These are phyloP conservation scores for Fusarium devonianum DNA, from an alignment of 2,329 filamentous ascomycete species.

Conservation along the genomic window DNA sequence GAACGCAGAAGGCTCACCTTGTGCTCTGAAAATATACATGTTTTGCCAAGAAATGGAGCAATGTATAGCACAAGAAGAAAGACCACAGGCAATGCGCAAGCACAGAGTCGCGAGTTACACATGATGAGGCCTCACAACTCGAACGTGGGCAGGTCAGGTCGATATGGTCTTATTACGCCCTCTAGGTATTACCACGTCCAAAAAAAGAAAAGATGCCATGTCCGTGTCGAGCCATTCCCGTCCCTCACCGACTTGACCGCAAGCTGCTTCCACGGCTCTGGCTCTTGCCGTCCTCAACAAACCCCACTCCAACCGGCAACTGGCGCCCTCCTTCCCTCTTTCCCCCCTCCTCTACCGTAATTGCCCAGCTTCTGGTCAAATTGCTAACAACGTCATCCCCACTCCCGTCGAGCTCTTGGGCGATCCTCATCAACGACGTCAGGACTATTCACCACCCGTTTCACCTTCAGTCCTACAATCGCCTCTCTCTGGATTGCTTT, in stretches of 20 bases:
- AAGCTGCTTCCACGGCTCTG: slow-evolving; percentile 4
- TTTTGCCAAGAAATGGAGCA: not conserved
- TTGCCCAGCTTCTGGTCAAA: slow-evolving; percentile 12
- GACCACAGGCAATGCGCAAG: too few species aligned
- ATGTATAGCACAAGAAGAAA: slow-evolving; percentile 2
- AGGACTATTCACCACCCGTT: slow-evolving; percentile 16
- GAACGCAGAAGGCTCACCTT: not conserved
- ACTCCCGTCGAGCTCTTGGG: slow-evolving; percentile 18
- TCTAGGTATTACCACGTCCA: not conserved
- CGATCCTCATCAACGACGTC: slow-evolving; percentile 32
- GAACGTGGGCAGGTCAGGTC: too few species aligned
- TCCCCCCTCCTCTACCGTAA: slow-evolving; percentile 8
- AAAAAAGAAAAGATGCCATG: not conserved
- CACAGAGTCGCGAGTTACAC: too few species aligned
- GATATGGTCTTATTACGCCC: too few species aligned
- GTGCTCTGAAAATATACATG: too few species aligned
- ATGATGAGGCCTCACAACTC: too few species aligned
- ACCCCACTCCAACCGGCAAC: slow-evolving; percentile 13
- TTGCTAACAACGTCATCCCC: slow-evolving; percentile 25
- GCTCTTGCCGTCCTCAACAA: slow-evolving; percentile 26
- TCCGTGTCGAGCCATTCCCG: slow-evolving; percentile 7
- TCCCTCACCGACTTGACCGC: slow-evolving; percentile 1
- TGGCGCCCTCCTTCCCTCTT: slow-evolving; percentile 10
- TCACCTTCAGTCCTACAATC: not conserved
- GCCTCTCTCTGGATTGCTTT: not conserved